Evolutionary conservation across 2,329 filamentous ascomycete genomes (phyloP).

Genomic region (Colletotrichum gigasporum): DNA sequence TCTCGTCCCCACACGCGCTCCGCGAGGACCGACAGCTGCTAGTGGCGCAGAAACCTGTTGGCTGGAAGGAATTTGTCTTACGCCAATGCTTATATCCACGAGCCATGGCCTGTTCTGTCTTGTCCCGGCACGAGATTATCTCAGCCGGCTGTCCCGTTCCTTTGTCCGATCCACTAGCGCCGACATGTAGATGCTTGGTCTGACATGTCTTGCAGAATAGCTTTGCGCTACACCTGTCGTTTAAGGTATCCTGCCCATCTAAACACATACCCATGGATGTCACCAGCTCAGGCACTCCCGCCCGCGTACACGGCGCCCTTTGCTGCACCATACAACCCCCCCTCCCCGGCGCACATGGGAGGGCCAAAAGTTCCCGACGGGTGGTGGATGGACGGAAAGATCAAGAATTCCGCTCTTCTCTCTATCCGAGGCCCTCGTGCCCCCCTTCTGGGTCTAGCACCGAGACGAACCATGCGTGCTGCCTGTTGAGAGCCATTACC

Average conservation of each 20-base stretch:
- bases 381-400: not conserved
- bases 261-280: not conserved
- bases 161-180: not conserved
- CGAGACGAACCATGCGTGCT: too few relatives aligned
- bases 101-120: not conserved
- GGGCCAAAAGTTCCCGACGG: not conserved
- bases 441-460: not conserved
- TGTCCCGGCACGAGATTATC: not conserved
- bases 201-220: slow-evolving; percentile 7
- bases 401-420: not conserved
- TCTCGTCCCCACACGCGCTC: not conserved
- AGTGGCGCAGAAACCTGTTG: not conserved
- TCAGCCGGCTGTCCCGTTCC: not conserved
- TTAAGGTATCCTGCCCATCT: not conserved
- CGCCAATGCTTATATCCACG: slow-evolving; percentile 1
- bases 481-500: not conserved
- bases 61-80: not conserved
- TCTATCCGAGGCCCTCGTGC: too few relatives aligned
- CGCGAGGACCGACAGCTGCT: not conserved
- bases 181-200: not conserved
- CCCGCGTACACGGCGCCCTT: not conserved
- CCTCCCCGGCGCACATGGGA: not conserved
- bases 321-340: not conserved
- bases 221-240: not conserved
- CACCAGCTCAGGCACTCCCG: slow-evolving; percentile 5